Percentiles rank a stretch among this genome's conserved stretches.
These are phyloP conservation scores for Panicum hallii DNA, from an alignment of 202 grass and related monocot species.

Conservation along the genomic window DNA sequence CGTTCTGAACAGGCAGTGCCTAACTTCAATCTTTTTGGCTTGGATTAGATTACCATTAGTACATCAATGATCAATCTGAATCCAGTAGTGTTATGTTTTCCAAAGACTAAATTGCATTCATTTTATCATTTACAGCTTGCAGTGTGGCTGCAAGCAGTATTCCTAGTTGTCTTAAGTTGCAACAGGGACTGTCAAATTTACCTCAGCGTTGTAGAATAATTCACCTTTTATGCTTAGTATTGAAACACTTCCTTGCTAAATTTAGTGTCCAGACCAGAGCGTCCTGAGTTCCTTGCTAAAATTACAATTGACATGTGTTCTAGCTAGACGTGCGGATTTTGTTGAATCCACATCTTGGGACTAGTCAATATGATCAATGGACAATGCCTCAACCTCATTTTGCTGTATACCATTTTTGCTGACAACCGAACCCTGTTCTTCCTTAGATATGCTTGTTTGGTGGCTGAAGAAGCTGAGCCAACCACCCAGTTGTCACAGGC, in stretches of 20 bases:
- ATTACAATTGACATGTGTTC: not conserved
- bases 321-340: not conserved
- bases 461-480: slow-evolving; percentile 64
- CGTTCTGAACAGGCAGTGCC: not conserved
- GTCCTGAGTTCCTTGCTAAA: not conserved
- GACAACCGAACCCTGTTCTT: slow-evolving; percentile 19
- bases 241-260: not conserved
- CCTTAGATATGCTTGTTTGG: slow-evolving; percentile 90
- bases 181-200: not conserved
- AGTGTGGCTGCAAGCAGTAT: too few relatives aligned
- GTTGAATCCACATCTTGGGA: not conserved
- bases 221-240: not conserved
- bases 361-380: not conserved
- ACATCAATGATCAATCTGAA: not conserved
- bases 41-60: not conserved
- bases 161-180: not conserved
- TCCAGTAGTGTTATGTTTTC: not conserved
- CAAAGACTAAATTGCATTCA: not conserved
- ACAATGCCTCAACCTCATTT: not conserved
- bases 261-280: not conserved
- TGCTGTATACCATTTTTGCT: not conserved
- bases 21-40: not conserved
- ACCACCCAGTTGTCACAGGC: not conserved
- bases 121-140: not conserved
- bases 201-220: not conserved